Percentiles rank a stretch among this genome's conserved stretches.
Evolutionary conservation across 202 grass and related monocot genomes (phyloP).

Genomic region (Sporobolus alterniflorus): DNA sequence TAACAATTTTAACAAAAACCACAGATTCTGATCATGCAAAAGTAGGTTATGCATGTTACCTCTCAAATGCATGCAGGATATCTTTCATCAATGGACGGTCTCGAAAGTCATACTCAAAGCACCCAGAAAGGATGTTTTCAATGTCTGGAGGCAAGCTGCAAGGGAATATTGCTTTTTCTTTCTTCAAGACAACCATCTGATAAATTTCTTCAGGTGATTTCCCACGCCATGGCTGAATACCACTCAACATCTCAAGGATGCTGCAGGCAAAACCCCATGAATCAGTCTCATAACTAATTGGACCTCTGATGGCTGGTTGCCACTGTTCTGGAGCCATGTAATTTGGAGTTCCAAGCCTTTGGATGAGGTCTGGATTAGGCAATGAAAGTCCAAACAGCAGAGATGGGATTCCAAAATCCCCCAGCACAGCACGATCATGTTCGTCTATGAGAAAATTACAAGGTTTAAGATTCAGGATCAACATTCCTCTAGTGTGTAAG

Average conservation of each 20-base stretch:
- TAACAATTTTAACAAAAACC: too few relatives aligned
- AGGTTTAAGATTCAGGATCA: slow-evolving; percentile 90
- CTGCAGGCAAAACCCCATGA: slow-evolving; percentile 95
- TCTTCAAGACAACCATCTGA: slow-evolving; percentile 83
- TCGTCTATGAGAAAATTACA: slow-evolving; percentile 87
- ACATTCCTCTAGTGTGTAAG: slow-evolving; percentile 72
- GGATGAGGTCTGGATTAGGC: slow-evolving; percentile 71
- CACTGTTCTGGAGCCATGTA: slow-evolving; percentile 99
- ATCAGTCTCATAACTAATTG: slow-evolving; percentile 87
- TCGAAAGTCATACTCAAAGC: slow-evolving; percentile 91
- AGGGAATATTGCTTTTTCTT: slow-evolving; percentile 84
- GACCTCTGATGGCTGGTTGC: slow-evolving; percentile 83
- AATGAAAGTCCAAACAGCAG: slow-evolving; percentile 76
- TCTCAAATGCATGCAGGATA: slow-evolving; percentile 83
- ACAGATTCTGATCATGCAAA: slow-evolving; percentile 16
- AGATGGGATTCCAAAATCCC: slow-evolving; percentile 91
- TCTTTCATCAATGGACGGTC: slow-evolving; percentile 80
- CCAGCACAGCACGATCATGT: slow-evolving; percentile 59
- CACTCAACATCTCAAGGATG: slow-evolving; percentile 97
- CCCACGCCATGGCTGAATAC: slow-evolving; percentile 81
- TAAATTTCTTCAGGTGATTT: slow-evolving; percentile 88
- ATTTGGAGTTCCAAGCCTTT: slow-evolving; percentile 90
- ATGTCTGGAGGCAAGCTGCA: slow-evolving; percentile 65
- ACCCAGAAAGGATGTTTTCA: slow-evolving; percentile 73
- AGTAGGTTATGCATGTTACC: slow-evolving; percentile 45